phyloP scores from a whole-genome alignment of 2,329 filamentous ascomycete species.

The Leptosphaerulina australis region DNA sequence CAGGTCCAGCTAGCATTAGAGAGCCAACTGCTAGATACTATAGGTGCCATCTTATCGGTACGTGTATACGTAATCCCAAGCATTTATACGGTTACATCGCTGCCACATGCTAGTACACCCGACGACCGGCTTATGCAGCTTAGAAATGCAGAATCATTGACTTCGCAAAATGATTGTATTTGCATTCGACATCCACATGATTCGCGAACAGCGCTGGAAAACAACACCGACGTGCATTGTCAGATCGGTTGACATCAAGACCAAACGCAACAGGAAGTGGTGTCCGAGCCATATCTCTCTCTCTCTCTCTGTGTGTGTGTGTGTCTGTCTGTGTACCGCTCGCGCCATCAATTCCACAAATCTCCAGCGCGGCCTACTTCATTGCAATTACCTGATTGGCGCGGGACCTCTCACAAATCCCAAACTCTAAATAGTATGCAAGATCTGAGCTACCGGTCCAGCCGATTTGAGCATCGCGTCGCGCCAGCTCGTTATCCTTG shows the following conservation, averaged over 20 bases:
- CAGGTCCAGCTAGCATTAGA: no score
- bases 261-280: not conserved
- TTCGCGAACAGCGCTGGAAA: not conserved
- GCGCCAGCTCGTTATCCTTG: constrained; percentile 2
- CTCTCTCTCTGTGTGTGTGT: no score
- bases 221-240: not conserved
- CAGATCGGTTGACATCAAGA: constrained; percentile 4
- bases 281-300: constrained; percentile 5
- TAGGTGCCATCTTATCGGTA: not conserved
- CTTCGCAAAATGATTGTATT: not conserved
- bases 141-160: not conserved
- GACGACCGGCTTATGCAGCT: not conserved
- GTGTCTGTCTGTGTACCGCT: no score
- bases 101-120: not conserved
- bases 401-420: not conserved
- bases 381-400: constrained; percentile 6
- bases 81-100: not conserved
- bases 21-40: not conserved
- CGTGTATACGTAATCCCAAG: not conserved
- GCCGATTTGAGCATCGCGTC: constrained; percentile 2
- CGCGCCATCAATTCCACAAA: no score
- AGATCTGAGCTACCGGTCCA: constrained; percentile 5
- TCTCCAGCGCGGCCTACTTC: no score
- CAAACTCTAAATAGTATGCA: not conserved
- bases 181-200: not conserved